phyloP scores from a whole-genome alignment of 306 rosid species.

The Citrullus amarus region DNA sequence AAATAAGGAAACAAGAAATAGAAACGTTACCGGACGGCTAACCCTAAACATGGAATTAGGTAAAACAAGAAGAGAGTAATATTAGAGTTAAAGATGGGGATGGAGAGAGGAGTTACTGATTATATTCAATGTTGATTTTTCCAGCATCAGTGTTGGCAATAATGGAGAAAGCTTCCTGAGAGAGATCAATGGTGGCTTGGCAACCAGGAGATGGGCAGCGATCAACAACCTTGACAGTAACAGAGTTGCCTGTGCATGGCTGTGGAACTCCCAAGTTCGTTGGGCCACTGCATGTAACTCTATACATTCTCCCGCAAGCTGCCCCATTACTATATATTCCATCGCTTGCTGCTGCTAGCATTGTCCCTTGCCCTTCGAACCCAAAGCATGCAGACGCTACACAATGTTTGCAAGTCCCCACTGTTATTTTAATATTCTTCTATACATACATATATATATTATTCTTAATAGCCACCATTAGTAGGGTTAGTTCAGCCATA shows the following conservation, averaged over 20 bases:
- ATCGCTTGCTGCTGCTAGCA: slow-evolving; percentile 3
- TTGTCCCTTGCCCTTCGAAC: neutral
- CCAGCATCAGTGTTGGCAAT: neutral
- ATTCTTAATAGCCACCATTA: too few relatives aligned
- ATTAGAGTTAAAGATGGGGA: too few relatives aligned
- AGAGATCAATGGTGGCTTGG: slow-evolving; percentile 4
- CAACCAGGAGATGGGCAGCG: slow-evolving; percentile 7
- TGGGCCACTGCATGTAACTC: neutral
- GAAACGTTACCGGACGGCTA: too few relatives aligned
- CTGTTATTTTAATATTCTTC: too few relatives aligned
- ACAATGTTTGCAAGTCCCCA: too few relatives aligned
- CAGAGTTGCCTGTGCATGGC: slow-evolving; percentile 1
- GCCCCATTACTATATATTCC: neutral
- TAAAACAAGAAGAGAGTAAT: too few relatives aligned
- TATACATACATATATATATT: too few relatives aligned
- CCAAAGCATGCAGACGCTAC: neutral
- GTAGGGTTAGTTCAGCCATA: too few relatives aligned
- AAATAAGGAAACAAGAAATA: too few relatives aligned
- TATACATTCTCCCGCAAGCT: neutral
- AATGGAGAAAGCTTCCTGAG: neutral
- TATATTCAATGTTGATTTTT: neutral
- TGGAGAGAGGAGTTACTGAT: neutral
- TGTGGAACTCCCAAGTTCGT: neutral
- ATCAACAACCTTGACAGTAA: slow-evolving; percentile 1
- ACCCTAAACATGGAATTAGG: too few relatives aligned